Evolutionary conservation across 1,284 basidiomycete genomes (phyloP).

Genomic region (Schizophyllum commune): DNA sequence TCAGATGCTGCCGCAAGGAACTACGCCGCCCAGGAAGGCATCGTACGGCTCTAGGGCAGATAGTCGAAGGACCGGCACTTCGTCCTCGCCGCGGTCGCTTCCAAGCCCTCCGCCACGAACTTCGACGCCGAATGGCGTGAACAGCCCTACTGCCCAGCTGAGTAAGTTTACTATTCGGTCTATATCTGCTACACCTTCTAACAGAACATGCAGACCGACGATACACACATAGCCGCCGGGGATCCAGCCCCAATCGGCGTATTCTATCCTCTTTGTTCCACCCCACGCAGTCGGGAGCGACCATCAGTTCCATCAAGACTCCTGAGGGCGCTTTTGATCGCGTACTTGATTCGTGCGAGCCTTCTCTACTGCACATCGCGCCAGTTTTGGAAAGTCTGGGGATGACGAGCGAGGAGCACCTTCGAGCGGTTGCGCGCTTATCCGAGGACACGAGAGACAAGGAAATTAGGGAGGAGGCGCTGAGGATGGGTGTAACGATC

Average conservation of each 20-base stretch:
- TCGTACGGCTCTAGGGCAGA: neutral
- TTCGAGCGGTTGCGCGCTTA: conserved; percentile 50
- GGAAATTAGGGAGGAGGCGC: conserved; percentile 58
- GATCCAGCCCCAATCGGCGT: neutral
- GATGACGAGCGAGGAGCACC: conserved; percentile 48
- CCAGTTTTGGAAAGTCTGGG: conserved; percentile 49
- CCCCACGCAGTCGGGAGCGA: conserved; percentile 28
- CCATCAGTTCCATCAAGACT: conserved; percentile 29
- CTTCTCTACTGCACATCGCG: conserved; percentile 50
- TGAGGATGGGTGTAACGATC: conserved; percentile 56
- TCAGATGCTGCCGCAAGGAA: neutral
- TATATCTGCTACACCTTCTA: neutral
- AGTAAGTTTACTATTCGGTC: neutral
- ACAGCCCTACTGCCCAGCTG: neutral
- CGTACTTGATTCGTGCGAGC: conserved; percentile 48
- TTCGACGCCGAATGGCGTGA: neutral
- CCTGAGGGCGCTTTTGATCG: conserved; percentile 27
- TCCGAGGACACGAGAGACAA: conserved; percentile 56
- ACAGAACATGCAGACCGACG: neutral
- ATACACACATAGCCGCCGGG: conserved; percentile 9
- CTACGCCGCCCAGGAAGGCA: neutral
- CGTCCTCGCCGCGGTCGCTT: neutral
- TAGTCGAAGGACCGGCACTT: neutral
- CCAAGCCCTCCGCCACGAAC: neutral
- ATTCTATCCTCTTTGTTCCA: conserved; percentile 18